Conservation (phyloP, 2,329 filamentous ascomycete species). For the Colletotrichum sp. region DNA sequence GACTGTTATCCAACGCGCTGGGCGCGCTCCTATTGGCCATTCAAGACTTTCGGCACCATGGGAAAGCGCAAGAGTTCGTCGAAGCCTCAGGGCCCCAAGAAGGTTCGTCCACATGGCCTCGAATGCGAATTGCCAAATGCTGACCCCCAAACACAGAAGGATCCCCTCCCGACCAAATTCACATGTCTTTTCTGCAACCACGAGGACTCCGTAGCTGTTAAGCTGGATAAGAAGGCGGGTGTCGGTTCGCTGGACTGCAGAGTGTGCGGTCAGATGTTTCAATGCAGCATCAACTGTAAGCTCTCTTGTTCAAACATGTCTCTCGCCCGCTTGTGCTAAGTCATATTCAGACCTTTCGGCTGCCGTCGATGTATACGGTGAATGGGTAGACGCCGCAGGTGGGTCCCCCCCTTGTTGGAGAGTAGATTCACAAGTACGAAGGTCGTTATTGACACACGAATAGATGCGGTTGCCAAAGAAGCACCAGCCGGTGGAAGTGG, state of each 20-base stretch:
- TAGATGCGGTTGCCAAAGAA: slow-evolving; percentile 58
- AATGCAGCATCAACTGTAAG: slow-evolving; percentile 91
- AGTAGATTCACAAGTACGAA: not conserved
- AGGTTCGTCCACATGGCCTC: slow-evolving; percentile 54
- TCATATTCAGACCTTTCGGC: slow-evolving; percentile 75
- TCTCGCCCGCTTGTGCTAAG: slow-evolving; percentile 13
- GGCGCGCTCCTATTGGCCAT: not conserved
- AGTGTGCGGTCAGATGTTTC: slow-evolving; percentile 91
- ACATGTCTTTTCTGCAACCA: slow-evolving; percentile 99
- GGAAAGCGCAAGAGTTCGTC: slow-evolving; percentile 92
- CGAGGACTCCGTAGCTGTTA: slow-evolving; percentile 88
- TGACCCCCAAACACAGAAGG: slow-evolving; percentile 50
- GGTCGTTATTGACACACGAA: not conserved
- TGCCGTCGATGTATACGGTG: slow-evolving; percentile 93
- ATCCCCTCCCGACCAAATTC: slow-evolving; percentile 82
- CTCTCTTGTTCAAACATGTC: slow-evolving; percentile 17
- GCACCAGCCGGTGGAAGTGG: slow-evolving; percentile 21
- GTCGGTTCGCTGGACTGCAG: slow-evolving; percentile 88
- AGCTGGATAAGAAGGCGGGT: slow-evolving; percentile 91
- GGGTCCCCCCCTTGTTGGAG: slow-evolving; percentile 11
- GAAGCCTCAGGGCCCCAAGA: slow-evolving; percentile 83
- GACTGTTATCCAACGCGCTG: not conserved
- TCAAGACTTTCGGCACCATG: slow-evolving; percentile 47
- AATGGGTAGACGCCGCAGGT: slow-evolving; percentile 92
- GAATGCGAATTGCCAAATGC: not conserved